Conservation (phyloP, 192 early-diverging fungal species). For the Allomyces macrogynus region DNA sequence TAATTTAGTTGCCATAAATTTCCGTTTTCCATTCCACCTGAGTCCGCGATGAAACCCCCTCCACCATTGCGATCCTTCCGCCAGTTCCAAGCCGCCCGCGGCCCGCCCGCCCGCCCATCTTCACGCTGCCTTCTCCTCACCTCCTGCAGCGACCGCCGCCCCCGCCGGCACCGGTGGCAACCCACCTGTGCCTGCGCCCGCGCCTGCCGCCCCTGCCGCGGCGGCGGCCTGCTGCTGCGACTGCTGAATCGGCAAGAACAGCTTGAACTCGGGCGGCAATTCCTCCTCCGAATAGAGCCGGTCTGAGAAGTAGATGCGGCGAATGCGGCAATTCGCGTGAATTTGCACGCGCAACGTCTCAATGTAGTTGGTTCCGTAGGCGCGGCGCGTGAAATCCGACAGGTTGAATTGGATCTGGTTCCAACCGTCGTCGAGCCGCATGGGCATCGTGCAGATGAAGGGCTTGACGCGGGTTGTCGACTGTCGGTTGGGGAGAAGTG, state of each 20-base stretch:
- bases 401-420: slow-evolving; percentile 87
- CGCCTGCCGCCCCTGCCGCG: too few relatives aligned
- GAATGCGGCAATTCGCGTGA: slow-evolving; percentile 76
- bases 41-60: too few relatives aligned
- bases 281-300: slow-evolving; percentile 76
- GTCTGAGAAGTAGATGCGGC: slow-evolving; percentile 81
- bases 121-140: too few relatives aligned
- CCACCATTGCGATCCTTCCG: too few relatives aligned
- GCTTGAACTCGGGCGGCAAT: slow-evolving; percentile 74
- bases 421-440: slow-evolving; percentile 86
- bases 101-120: too few relatives aligned
- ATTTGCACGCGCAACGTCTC: slow-evolving; percentile 75
- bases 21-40: too few relatives aligned
- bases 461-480: slow-evolving; percentile 62
- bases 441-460: slow-evolving; percentile 74
- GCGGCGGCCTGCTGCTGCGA: slow-evolving; percentile 7
- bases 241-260: slow-evolving; percentile 60
- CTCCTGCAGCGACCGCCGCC: too few relatives aligned
- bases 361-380: slow-evolving; percentile 70
- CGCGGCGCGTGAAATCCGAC: slow-evolving; percentile 61
- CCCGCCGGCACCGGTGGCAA: too few relatives aligned
- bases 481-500: too few relatives aligned
- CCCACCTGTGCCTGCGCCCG: too few relatives aligned
- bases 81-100: too few relatives aligned
- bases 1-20: too few relatives aligned